These are phyloP conservation scores for Kodamaea laetipori DNA, from an alignment of 805 yeast genomes.

Conservation along the genomic window DNA sequence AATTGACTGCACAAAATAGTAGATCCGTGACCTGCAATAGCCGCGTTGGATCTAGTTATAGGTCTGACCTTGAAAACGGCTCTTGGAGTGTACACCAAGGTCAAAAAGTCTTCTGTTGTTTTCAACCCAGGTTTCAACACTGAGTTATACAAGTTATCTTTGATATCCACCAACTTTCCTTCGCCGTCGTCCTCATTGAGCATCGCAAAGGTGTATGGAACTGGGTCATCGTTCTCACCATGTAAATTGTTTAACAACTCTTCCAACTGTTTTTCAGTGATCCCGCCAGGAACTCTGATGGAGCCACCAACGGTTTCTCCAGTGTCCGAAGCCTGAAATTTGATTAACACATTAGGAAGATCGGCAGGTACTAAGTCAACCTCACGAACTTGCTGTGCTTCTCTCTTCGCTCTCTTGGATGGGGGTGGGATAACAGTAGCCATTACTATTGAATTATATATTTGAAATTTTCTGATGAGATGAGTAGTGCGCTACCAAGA, in stretches of 20 bases:
- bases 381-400: constrained; percentile 79
- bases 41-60: constrained; percentile 86
- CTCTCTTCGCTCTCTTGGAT: constrained; percentile 81
- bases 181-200: constrained; percentile 27
- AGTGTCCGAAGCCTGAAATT: constrained; percentile 90
- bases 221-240: constrained; percentile 74
- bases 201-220: constrained; percentile 85
- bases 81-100: constrained; percentile 88
- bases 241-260: constrained; percentile 80
- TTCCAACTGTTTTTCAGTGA: constrained; percentile 83
- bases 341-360: constrained; percentile 82
- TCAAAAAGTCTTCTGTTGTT: constrained; percentile 90
- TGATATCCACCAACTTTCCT: constrained; percentile 63
- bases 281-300: constrained; percentile 87
- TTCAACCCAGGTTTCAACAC: constrained; percentile 83
- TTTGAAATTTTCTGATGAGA: constrained; percentile 9
- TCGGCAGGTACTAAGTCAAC: constrained; percentile 73
- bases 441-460: constrained; percentile 45
- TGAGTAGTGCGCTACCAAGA: constrained; percentile 7
- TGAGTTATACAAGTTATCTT: constrained; percentile 74
- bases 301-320: constrained; percentile 85
- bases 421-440: constrained; percentile 94
- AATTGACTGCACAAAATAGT: constrained; percentile 90
- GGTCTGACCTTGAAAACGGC: constrained; percentile 93
- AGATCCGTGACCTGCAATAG: constrained; percentile 94